A percentile compares a stretch with the other conserved stretches of the same genome.
Conservation (phyloP, 2,329 filamentous ascomycete species). For the Xylaria sp. region DNA sequence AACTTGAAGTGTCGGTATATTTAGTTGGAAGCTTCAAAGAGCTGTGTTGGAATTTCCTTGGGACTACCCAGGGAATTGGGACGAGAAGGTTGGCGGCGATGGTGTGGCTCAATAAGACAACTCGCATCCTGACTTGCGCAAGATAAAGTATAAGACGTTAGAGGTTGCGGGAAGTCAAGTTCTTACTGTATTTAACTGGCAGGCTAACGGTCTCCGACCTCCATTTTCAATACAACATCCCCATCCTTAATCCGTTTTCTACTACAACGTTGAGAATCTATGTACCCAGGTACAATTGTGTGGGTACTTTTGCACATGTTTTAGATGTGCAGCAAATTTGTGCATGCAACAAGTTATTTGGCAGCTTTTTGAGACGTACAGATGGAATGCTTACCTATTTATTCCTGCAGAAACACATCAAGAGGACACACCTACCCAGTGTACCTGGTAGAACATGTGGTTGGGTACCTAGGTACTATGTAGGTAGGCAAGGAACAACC, state of each 20-base stretch:
- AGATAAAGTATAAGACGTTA: no score
- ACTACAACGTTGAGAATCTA: no score
- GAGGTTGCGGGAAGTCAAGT: no score
- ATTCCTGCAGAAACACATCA: neutral
- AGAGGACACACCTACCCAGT: no score
- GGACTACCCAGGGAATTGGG: neutral
- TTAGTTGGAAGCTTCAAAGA: neutral
- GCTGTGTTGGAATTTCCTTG: neutral
- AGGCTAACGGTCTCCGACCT: no score
- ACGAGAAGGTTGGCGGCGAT: neutral
- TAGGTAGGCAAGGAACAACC: neutral
- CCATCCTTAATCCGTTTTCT: no score
- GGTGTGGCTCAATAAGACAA: neutral
- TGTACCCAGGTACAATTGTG: no score
- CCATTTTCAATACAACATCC: no score
- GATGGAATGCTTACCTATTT: no score
- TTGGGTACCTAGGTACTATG: neutral
- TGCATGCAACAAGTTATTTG: neutral
- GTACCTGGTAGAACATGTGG: no score
- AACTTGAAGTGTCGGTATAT: neutral
- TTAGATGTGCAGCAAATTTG: neutral
- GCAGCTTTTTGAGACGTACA: neutral
- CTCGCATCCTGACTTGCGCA: neutral
- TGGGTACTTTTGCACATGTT: no score
- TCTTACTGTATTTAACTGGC: no score